Evolutionary conservation across 352 stramenopile species (phyloP).

Genomic region (Pythium coloratum): DNA sequence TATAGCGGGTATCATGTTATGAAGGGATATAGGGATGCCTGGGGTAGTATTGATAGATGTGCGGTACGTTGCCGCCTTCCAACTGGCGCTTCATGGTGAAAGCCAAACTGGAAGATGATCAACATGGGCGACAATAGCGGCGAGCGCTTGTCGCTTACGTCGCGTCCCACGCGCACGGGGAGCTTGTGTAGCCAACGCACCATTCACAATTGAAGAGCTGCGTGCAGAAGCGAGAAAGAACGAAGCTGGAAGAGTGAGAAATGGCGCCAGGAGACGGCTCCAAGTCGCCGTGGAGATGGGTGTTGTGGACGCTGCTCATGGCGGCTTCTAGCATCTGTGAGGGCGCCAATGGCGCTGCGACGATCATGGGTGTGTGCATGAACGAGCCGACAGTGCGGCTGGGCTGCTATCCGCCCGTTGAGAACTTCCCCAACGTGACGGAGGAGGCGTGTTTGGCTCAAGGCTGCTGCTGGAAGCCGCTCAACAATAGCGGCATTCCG

Average conservation of each 20-base stretch:
- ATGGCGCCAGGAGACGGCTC: slow-evolving; percentile 10
- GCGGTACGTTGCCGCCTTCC: neutral
- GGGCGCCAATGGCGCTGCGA: neutral
- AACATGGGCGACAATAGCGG: neutral
- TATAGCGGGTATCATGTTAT: too few relatives aligned
- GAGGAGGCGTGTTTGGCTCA: slow-evolving; percentile 81
- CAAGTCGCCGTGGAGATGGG: slow-evolving; percentile 12
- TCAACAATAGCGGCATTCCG: slow-evolving; percentile 53
- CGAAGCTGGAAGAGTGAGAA: slow-evolving; percentile 1
- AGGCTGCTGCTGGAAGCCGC: slow-evolving; percentile 78
- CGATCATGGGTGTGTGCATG: slow-evolving; percentile 27
- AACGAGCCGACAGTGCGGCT: slow-evolving; percentile 39
- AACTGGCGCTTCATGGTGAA: slow-evolving; percentile 14
- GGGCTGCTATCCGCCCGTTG: slow-evolving; percentile 68
- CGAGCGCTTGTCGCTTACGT: slow-evolving; percentile 13
- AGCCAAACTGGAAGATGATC: neutral
- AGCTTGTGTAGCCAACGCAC: neutral
- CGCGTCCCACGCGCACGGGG: slow-evolving; percentile 13
- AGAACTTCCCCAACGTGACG: slow-evolving; percentile 67
- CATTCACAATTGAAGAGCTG: neutral
- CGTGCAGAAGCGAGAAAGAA: slow-evolving; percentile 3
- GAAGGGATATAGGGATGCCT: too few relatives aligned
- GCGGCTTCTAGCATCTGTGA: neutral
- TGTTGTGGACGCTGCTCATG: slow-evolving; percentile 27
- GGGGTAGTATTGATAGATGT: slow-evolving; percentile 1